phyloP scores from a whole-genome alignment of 257 asterid genomes.

The Coffea eugenioides region DNA sequence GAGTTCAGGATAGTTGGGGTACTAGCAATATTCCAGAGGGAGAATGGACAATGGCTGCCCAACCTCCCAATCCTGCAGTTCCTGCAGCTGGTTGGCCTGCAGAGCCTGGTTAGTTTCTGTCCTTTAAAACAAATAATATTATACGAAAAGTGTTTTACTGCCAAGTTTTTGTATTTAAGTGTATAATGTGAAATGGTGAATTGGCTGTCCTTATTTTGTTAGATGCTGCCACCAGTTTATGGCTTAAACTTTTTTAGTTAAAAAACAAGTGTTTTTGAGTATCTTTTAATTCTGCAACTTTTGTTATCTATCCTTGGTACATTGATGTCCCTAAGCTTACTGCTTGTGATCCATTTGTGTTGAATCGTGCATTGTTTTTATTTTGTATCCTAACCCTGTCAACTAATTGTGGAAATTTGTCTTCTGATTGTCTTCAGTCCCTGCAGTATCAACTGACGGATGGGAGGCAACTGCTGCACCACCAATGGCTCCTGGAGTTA shows the following conservation, averaged over 20 bases:
- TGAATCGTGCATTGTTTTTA: neutral
- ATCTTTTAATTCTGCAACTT: neutral
- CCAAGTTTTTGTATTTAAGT: neutral
- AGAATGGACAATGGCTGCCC: conserved; percentile 23
- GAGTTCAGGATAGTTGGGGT: conserved; percentile 26
- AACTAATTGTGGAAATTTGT: neutral
- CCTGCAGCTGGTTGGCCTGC: conserved; percentile 21
- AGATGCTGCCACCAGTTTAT: too few relatives aligned
- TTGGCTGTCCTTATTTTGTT: neutral
- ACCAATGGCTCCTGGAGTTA: conserved; percentile 25
- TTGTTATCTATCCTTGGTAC: neutral
- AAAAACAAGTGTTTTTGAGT: neutral
- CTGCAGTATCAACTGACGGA: conserved; percentile 29
- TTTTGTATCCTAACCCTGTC: neutral
- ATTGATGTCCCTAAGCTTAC: neutral
- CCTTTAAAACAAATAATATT: too few relatives aligned
- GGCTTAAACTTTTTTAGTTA: neutral
- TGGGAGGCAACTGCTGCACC: conserved; percentile 62
- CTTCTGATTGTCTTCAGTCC: neutral
- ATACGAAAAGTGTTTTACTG: neutral
- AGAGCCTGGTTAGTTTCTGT: conserved; percentile 22
- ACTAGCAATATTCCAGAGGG: conserved; percentile 22
- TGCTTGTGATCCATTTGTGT: neutral
- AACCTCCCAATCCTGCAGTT: conserved; percentile 14
- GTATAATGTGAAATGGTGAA: too few relatives aligned